phyloP scores from a whole-genome alignment of 495 filamentous ascomycete species.

The Trichoderma erinaceum region DNA sequence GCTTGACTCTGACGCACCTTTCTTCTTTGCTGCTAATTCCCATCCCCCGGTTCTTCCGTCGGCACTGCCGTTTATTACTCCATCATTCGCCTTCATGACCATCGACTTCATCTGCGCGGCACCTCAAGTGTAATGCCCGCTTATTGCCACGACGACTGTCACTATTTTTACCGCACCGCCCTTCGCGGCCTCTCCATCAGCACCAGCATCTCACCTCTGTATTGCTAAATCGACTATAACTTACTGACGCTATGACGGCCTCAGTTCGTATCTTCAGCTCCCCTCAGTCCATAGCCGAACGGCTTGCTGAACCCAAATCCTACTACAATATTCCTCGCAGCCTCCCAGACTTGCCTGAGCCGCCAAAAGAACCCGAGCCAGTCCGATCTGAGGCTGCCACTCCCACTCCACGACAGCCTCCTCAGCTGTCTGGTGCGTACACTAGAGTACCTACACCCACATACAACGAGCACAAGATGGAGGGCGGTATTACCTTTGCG shows the following conservation, averaged over 20 bases:
- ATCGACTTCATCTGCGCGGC: slow-evolving; percentile 8
- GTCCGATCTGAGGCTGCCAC: background rate
- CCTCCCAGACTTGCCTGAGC: slow-evolving; percentile 25
- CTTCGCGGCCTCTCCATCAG: slow-evolving; percentile 74
- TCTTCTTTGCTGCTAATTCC: background rate
- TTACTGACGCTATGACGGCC: slow-evolving; percentile 44
- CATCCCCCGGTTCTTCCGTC: slow-evolving; percentile 1
- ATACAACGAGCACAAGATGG: slow-evolving; percentile 36
- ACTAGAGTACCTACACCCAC: slow-evolving; percentile 27
- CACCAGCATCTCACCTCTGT: slow-evolving; percentile 67
- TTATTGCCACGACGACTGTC: slow-evolving; percentile 81
- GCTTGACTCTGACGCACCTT: background rate
- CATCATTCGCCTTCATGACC: background rate
- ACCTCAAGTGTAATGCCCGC: slow-evolving; percentile 59
- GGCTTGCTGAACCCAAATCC: slow-evolving; percentile 41
- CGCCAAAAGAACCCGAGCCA: slow-evolving; percentile 25
- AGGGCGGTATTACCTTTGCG: slow-evolving; percentile 76
- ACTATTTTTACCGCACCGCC: slow-evolving; percentile 87
- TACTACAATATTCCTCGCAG: slow-evolving; percentile 27
- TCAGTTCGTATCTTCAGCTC: slow-evolving; percentile 58
- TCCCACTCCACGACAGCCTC: background rate
- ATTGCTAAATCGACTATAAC: slow-evolving; percentile 46
- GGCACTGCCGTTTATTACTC: background rate
- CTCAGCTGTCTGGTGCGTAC: slow-evolving; percentile 16
- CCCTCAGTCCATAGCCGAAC: slow-evolving; percentile 66